Evolutionary conservation across 1,284 basidiomycete genomes (phyloP).

Genomic region (Ganoderma multipileum): DNA sequence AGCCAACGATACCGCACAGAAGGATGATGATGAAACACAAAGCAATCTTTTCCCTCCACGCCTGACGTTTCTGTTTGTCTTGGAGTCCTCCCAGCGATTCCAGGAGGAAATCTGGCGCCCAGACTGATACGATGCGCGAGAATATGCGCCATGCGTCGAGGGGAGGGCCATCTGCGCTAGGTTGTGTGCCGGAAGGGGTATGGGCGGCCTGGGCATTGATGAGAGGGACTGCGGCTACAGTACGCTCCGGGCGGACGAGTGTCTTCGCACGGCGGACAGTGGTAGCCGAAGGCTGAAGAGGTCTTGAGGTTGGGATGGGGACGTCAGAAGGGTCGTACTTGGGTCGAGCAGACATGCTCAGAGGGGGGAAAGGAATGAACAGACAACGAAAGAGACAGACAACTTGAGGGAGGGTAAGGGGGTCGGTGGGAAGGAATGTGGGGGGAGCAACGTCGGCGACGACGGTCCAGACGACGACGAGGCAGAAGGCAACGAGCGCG

Average conservation of each 20-base stretch:
- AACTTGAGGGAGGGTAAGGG: conserved; percentile 19
- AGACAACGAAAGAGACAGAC: conserved; percentile 20
- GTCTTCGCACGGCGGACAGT: conserved; percentile 90
- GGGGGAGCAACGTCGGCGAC: conserved; percentile 26
- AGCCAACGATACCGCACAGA: conserved; percentile 86
- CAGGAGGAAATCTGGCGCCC: conserved; percentile 87
- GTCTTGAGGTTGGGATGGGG: conserved; percentile 71
- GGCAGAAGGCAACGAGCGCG: conserved; percentile 31
- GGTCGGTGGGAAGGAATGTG: conserved; percentile 25
- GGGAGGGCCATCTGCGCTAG: conserved; percentile 42
- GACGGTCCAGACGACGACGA: conserved; percentile 14
- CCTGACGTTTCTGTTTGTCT: conserved; percentile 82
- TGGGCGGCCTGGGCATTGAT: conserved; percentile 76
- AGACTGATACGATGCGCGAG: conserved; percentile 85
- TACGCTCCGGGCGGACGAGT: conserved; percentile 93
- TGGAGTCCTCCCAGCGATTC: conserved; percentile 81
- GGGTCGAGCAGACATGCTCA: conserved; percentile 32
- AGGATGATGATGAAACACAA: conserved; percentile 87
- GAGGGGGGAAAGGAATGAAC: conserved; percentile 11
- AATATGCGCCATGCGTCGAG: conserved; percentile 87
- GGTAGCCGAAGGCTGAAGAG: conserved; percentile 58
- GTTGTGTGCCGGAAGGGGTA: conserved; percentile 42
- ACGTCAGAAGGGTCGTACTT: conserved; percentile 52
- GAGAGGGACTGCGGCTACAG: conserved; percentile 92
- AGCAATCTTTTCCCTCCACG: conserved; percentile 98